These are phyloP conservation scores for Malus sieversii DNA, from an alignment of 306 rosid species.

Conservation along the genomic window DNA sequence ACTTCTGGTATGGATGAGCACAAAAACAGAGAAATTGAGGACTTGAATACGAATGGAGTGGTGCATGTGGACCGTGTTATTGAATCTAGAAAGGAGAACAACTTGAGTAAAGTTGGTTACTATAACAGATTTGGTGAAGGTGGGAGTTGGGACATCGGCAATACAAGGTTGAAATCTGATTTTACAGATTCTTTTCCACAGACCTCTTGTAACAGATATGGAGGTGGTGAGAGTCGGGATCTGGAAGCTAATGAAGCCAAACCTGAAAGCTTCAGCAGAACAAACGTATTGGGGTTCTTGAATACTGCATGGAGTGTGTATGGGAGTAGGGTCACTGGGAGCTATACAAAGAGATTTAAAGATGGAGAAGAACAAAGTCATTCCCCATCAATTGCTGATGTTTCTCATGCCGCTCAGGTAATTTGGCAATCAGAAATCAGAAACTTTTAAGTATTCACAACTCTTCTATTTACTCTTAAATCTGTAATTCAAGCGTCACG, in stretches of 20 bases:
- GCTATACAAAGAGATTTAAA: slow-evolving; percentile 30
- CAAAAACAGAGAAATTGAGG: slow-evolving; percentile 14
- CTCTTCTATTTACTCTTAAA: background rate
- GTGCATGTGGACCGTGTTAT: slow-evolving; percentile 3
- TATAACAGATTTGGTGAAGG: background rate
- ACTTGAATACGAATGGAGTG: slow-evolving; percentile 11
- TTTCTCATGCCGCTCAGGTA: slow-evolving; percentile 18
- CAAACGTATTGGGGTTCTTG: slow-evolving; percentile 7
- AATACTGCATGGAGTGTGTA: slow-evolving; percentile 15
- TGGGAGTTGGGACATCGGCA: background rate
- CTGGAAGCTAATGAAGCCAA: slow-evolving; percentile 23
- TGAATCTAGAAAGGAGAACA: slow-evolving; percentile 8
- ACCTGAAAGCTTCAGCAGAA: slow-evolving; percentile 23
- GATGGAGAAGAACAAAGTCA: slow-evolving; percentile 36
- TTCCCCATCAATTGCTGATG: slow-evolving; percentile 14
- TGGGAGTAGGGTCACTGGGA: slow-evolving; percentile 20
- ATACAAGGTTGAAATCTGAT: slow-evolving; percentile 11
- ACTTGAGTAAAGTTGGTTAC: slow-evolving; percentile 10
- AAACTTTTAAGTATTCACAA: background rate
- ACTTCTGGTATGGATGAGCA: background rate
- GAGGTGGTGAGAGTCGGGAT: slow-evolving; percentile 22
- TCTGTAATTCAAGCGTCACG: background rate
- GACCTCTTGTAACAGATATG: slow-evolving; percentile 9
- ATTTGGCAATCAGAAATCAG: background rate
- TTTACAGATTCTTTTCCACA: slow-evolving; percentile 7